Conservation (phyloP, 331 rosid genomes). For the Quercus tomentella region DNA sequence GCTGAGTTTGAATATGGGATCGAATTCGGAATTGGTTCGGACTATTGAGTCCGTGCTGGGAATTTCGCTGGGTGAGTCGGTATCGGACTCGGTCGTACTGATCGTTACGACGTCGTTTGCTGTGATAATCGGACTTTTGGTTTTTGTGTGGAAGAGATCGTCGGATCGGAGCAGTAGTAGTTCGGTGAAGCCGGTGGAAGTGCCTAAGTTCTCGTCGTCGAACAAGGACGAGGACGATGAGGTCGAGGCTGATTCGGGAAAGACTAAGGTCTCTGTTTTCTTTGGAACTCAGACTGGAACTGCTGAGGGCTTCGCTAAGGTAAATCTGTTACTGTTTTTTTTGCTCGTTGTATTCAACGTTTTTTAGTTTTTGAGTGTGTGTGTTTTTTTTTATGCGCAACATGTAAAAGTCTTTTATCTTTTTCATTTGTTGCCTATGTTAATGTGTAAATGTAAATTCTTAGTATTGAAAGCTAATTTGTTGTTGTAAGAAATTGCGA, state of each 20-base stretch:
- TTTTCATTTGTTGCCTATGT: neutral
- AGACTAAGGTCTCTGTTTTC: slow-evolving; percentile 60
- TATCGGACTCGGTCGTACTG: slow-evolving; percentile 54
- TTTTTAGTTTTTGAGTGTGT: slow-evolving; percentile 1
- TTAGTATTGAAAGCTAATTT: neutral
- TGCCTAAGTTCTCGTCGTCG: slow-evolving; percentile 36
- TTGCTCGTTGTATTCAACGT: neutral
- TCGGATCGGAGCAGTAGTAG: slow-evolving; percentile 60
- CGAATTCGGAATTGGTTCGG: slow-evolving; percentile 58
- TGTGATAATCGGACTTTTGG: slow-evolving; percentile 52
- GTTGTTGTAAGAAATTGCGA: neutral
- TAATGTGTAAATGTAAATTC: neutral
- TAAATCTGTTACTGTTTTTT: slow-evolving; percentile 5
- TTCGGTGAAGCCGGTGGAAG: slow-evolving; percentile 49
- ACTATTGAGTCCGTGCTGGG: slow-evolving; percentile 59
- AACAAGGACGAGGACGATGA: slow-evolving; percentile 59
- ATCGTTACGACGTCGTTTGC: slow-evolving; percentile 62
- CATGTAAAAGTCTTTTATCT: neutral
- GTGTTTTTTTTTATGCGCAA: neutral
- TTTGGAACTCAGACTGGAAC: slow-evolving; percentile 93
- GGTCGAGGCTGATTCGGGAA: slow-evolving; percentile 45
- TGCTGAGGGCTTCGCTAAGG: slow-evolving; percentile 93
- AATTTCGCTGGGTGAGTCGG: slow-evolving; percentile 59
- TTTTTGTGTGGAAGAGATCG: slow-evolving; percentile 63
- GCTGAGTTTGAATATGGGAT: slow-evolving; percentile 32